Evolutionary conservation across 768 basidiomycete genomes (phyloP).

Genomic region (Suillus bovinus): DNA sequence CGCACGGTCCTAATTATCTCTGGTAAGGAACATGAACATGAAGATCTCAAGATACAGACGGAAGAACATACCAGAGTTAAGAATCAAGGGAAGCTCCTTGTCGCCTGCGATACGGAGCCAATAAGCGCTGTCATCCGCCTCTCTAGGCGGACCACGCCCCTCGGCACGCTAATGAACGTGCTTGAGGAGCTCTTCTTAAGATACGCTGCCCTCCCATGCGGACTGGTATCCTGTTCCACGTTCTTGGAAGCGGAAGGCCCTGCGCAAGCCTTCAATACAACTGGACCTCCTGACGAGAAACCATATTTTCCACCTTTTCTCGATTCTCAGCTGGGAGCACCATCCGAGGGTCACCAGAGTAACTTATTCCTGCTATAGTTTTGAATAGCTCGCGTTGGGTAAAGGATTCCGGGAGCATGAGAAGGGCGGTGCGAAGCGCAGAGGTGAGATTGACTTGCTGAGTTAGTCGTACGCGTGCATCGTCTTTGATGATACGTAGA

Average conservation of each 20-base stretch:
- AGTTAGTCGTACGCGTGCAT: conserved; percentile 87
- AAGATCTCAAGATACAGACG: neutral
- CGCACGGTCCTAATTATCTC: conserved; percentile 80
- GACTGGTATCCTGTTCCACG: conserved; percentile 74
- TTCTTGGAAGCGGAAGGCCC: conserved; percentile 59
- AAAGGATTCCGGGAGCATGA: conserved; percentile 83
- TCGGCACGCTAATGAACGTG: conserved; percentile 45
- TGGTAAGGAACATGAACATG: conserved; percentile 28
- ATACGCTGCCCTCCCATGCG: conserved; percentile 70
- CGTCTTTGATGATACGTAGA: conserved; percentile 88
- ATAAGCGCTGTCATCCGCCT: conserved; percentile 72
- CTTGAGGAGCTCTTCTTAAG: conserved; percentile 60
- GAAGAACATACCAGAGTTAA: conserved; percentile 51
- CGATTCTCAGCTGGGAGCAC: conserved; percentile 92
- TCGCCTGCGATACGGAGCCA: conserved; percentile 75
- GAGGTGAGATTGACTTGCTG: conserved; percentile 93
- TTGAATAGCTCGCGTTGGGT: conserved; percentile 81
- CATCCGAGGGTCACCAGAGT: conserved; percentile 93
- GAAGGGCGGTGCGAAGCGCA: conserved; percentile 88
- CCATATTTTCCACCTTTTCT: conserved; percentile 92
- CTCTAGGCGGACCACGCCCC: conserved; percentile 38
- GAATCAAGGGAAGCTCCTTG: conserved; percentile 48
- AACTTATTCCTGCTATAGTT: conserved; percentile 82
- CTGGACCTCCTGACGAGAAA: conserved; percentile 74
- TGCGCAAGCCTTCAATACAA: conserved; percentile 85